Conservation (phyloP, 192 early-diverging fungal species). For the Gonapodya sp. region DNA sequence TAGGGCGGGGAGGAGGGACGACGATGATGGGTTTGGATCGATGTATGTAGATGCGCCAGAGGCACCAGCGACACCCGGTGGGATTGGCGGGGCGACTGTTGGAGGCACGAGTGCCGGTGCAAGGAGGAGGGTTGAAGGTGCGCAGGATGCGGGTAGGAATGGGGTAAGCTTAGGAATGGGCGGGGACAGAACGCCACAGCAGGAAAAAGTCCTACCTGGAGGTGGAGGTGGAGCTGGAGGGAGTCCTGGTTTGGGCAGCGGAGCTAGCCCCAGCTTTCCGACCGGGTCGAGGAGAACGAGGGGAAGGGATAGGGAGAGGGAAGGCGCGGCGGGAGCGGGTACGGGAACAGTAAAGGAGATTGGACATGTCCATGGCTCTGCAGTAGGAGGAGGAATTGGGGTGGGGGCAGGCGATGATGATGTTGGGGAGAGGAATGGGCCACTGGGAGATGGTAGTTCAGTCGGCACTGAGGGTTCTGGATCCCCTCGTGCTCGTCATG, state of each 20-base stretch:
- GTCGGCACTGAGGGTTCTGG: too few relatives aligned
- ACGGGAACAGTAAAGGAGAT: too few relatives aligned
- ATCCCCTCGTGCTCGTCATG: too few relatives aligned
- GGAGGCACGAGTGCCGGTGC: too few relatives aligned
- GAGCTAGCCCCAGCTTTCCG: too few relatives aligned
- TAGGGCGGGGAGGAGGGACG: background rate
- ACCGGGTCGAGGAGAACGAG: background rate
- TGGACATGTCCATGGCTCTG: background rate
- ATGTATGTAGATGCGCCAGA: background rate
- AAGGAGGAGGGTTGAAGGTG: too few relatives aligned
- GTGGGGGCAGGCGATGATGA: too few relatives aligned
- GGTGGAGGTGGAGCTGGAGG: background rate
- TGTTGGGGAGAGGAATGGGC: too few relatives aligned
- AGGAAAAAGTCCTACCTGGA: background rate
- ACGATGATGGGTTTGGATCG: background rate
- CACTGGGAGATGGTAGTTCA: too few relatives aligned
- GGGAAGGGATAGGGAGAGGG: background rate
- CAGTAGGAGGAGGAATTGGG: background rate
- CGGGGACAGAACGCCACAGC: background rate
- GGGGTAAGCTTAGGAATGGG: background rate
- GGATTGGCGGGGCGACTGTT: background rate
- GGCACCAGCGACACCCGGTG: background rate
- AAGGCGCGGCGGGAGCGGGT: background rate
- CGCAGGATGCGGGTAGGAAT: too few relatives aligned
- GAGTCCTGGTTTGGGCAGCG: background rate